Evolutionary conservation across 2,329 filamentous ascomycete species (phyloP), one percentile per base, ranked within the genome.

Genomic region (Beauveria asiatica): DNA sequence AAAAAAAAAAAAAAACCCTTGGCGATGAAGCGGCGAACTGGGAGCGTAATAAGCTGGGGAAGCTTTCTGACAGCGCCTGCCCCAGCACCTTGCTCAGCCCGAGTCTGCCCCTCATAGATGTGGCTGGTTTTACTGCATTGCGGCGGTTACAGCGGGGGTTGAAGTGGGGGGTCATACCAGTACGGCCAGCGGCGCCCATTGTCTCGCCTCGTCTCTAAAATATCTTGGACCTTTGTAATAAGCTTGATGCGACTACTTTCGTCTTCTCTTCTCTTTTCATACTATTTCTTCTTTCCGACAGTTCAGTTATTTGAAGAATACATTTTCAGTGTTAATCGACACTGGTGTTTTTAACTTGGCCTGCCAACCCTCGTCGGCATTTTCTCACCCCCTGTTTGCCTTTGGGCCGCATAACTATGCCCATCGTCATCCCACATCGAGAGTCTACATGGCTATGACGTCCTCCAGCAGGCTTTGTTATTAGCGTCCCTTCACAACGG

Each of bases 91-190:
- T 13, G 39, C 52, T 55, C 52, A 55, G 52, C 52, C 52, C 42
- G n/a, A 56, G 41, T 25, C 50, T 56, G 53, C 53, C 53, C 53
- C 53, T 56, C 53, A 21, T 19, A 37, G 53, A 10, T 56, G 53
- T 56, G 53, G 52, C 53, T 56, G 53, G 42, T 33, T 46, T 33
- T 23, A 8, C 52, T 13, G 23, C 41, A 27, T 55, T 55, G 41
- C 39, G 52, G 52, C 52, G 41, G 41, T 46, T 46, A 46, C 41
- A 55, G 33, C 33, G 33, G 33, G 30, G 33, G 13, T 37, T 37
- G 33, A 37, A 37, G 33, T 37, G 33, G 33, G 33, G 33, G 33
- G 23, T 23, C 6, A 16, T 37, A 37, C 33, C 30, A 8, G 8
- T 19, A 13, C 51, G 51, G 51, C 39, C 51, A 54, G 45, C 41